Percentiles rank a stretch among this genome's conserved stretches.
Evolutionary conservation across 2,329 filamentous ascomycete species (phyloP).

Genomic region (Arthroderma uncinatum): DNA sequence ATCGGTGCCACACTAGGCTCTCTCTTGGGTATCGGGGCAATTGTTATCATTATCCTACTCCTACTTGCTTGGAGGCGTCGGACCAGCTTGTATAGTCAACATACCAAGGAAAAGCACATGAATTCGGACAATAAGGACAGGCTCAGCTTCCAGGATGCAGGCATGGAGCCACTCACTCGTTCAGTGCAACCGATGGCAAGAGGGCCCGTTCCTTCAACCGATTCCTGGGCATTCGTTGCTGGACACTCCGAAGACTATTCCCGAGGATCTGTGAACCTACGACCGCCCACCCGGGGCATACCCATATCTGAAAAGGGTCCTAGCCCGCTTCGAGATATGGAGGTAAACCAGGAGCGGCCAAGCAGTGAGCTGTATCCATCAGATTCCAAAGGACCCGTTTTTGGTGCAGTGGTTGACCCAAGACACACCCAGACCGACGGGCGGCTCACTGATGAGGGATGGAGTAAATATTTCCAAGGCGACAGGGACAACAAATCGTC

Average conservation of each 20-base stretch:
- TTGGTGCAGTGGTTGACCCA: conserved; percentile 15
- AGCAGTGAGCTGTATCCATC: conserved; percentile 15
- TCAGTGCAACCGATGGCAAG: conserved; percentile 37
- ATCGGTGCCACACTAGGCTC: conserved; percentile 72
- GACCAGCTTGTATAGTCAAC: conserved; percentile 14
- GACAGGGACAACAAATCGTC: conserved; percentile 20
- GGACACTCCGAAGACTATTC: conserved; percentile 18
- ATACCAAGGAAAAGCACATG: conserved; percentile 40
- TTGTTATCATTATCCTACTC: conserved; percentile 63
- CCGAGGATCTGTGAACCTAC: not conserved
- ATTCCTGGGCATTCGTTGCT: conserved; percentile 33
- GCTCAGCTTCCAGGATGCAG: conserved; percentile 36
- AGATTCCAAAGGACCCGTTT: conserved; percentile 15
- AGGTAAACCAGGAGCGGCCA: conserved; percentile 9
- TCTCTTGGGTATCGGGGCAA: conserved; percentile 59
- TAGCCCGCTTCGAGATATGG: conserved; percentile 12
- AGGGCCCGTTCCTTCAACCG: conserved; percentile 31
- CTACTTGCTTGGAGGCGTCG: conserved; percentile 27
- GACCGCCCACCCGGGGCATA: not conserved
- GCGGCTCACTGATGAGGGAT: conserved; percentile 38
- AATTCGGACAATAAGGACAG: conserved; percentile 47
- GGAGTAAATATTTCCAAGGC: conserved; percentile 40
- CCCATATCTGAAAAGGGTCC: conserved; percentile 8
- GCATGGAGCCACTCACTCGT: conserved; percentile 33
- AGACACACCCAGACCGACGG: conserved; percentile 18